These are phyloP conservation scores for Cercospora nicotianae DNA, from an alignment of 2,329 filamentous ascomycete genomes.

Conservation along the genomic window DNA sequence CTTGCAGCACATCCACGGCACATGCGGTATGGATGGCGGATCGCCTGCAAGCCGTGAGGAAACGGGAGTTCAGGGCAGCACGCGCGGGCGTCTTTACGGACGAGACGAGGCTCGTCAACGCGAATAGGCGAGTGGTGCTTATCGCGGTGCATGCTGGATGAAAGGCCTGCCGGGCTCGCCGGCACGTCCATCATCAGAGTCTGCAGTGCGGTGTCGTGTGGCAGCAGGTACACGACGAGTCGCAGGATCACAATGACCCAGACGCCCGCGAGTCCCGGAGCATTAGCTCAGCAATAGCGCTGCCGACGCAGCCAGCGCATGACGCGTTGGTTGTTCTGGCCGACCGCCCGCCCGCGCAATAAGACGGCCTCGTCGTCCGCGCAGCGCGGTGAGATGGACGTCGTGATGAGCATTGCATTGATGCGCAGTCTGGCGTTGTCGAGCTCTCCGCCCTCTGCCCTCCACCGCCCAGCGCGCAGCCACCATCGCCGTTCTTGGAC, in stretches of 20 bases:
- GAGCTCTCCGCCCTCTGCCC: not conserved
- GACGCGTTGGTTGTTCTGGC: conserved; percentile 4
- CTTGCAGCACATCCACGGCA: conserved; percentile 17
- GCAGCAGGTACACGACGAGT: conserved; percentile 1
- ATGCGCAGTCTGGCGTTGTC: not conserved
- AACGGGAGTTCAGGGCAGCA: not conserved
- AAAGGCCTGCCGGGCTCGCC: not conserved
- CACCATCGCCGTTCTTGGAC: conserved; percentile 11
- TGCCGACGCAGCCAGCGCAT: not conserved
- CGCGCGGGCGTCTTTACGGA: not conserved
- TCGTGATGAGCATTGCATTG: not conserved
- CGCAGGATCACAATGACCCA: not conserved
- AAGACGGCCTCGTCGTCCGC: not conserved
- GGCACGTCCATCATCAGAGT: not conserved
- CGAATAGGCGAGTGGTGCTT: not conserved
- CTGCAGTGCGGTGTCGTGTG: not conserved
- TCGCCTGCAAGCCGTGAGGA: not conserved
- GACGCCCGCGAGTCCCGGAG: not conserved
- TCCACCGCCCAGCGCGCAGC: conserved; percentile 15
- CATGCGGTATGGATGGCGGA: not conserved
- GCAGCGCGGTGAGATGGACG: not conserved
- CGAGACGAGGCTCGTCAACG: not conserved
- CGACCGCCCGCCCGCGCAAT: not conserved
- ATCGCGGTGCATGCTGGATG: not conserved
- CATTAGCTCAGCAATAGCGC: conserved; percentile 1